Evolutionary conservation across 345 rosid species (phyloP).

Genomic region (Bruguiera sexangula): DNA sequence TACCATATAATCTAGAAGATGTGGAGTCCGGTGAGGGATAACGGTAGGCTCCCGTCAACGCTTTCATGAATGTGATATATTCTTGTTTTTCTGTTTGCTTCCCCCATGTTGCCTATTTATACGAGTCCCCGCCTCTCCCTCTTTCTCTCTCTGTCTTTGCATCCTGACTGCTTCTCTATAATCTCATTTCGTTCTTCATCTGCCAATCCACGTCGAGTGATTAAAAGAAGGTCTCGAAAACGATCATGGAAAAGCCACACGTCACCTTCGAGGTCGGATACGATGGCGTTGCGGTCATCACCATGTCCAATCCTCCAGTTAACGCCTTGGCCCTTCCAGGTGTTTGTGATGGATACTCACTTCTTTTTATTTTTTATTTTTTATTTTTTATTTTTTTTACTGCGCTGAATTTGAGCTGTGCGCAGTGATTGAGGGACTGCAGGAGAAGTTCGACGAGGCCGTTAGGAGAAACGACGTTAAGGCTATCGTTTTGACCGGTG

Average conservation of each 20-base stretch:
- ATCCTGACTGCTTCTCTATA: too few relatives aligned
- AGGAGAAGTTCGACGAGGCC: conserved; percentile 75
- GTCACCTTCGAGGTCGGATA: conserved; percentile 70
- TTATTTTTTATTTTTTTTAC: background rate
- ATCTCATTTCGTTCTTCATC: too few relatives aligned
- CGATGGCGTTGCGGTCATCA: conserved; percentile 88
- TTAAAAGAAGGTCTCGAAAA: background rate
- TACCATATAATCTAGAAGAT: too few relatives aligned
- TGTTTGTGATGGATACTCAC: conserved; percentile 13
- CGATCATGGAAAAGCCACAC: conserved; percentile 49
- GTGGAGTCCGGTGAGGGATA: too few relatives aligned
- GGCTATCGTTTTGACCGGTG: conserved; percentile 85
- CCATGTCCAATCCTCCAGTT: conserved; percentile 92
- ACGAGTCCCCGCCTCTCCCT: too few relatives aligned
- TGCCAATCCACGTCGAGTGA: background rate
- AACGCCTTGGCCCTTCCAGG: conserved; percentile 77
- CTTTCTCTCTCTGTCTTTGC: too few relatives aligned
- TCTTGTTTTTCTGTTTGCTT: too few relatives aligned
- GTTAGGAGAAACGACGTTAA: conserved; percentile 64
- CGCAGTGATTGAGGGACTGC: conserved; percentile 67
- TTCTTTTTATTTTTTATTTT: background rate
- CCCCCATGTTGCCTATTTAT: too few relatives aligned
- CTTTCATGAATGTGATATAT: too few relatives aligned
- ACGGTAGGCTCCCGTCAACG: too few relatives aligned
- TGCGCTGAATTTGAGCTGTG: background rate